A percentile compares a stretch with the other conserved stretches of the same genome.
Evolutionary conservation across 1,284 basidiomycete genomes (phyloP).

Genomic region (Sanghuangporus sanghuang): DNA sequence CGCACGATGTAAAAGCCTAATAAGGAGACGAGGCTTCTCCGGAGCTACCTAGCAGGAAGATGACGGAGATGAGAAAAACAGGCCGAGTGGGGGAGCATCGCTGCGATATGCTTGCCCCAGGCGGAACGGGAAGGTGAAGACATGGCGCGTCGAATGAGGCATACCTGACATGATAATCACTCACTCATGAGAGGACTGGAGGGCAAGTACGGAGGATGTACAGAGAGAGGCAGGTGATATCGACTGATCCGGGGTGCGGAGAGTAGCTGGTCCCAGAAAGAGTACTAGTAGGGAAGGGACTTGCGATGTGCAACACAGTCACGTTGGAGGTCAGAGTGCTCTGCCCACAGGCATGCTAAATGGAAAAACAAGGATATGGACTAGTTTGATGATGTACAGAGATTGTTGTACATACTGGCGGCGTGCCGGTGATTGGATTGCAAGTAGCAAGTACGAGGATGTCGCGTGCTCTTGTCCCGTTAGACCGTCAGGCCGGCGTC

Average conservation of each 20-base stretch:
- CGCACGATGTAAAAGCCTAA: not conserved
- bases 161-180: not conserved
- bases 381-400: not conserved
- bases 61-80: constrained; percentile 4
- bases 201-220: not conserved
- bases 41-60: not conserved
- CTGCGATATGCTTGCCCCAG: not conserved
- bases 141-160: not conserved
- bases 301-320: not conserved
- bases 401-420: not conserved
- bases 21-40: not conserved
- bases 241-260: not conserved
- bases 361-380: not conserved
- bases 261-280: not conserved
- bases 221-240: not conserved
- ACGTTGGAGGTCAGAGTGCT: not conserved
- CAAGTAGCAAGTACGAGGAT: not conserved
- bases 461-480: not conserved
- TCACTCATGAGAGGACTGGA: not conserved
- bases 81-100: constrained; percentile 8
- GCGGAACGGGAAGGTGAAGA: not conserved
- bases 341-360: constrained; percentile 1
- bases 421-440: not conserved
- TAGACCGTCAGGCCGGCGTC: not conserved
- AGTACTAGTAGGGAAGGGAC: not conserved